Base-by-base conservation (phyloP, 1,139 yeast genomes). In the Candida frijolesensis region DNA sequence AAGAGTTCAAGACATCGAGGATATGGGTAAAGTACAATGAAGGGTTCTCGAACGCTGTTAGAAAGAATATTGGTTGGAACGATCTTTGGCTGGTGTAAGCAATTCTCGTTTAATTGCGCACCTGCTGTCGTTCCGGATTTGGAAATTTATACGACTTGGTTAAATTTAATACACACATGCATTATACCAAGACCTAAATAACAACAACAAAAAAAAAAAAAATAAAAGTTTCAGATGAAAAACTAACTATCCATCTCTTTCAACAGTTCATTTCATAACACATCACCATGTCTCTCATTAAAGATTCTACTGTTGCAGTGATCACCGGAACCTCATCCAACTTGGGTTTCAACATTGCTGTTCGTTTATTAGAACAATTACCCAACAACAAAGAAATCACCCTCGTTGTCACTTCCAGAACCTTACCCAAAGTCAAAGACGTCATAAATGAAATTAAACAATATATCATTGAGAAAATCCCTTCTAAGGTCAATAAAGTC, bases 21-120 rank as follows among this genome's bases (percentile, higher is more conserved):
- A 87, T 90, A 7, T 94, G 98, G 98, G 89, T 94, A 14, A 92
- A 89, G 62, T 92, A 86, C 61, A 88, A 88, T 57, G 98, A 92
- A 66, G 98, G 99, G 1, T 92, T 88, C 60, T 89, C 96, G 8
- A 89, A 92, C 66, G 99, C 99, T 0, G 98, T 94, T 1, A 73
- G 96, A 39, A 90, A 90, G 60, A 87, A 86, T 51, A 83, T 92
- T 30, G 80, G 85, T 7, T 94, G 98, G 97, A 66, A 72, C 4
- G 89, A 85, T 51, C 66, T 91, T 33, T 90, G 87, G 87, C 34
- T 53, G 35, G 35, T 37, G 4, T 44, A 44, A 25, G 4, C 4
- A 8, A 12, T 19, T 19, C 22, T 38, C 29, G 11, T 19, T 11
- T 37, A 15, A 27, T 6, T 25, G 8, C 29, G 10, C 4, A 25